phyloP scores from a whole-genome alignment of 2,329 filamentous ascomycete genomes.

The Botrytis cinerea region DNA sequence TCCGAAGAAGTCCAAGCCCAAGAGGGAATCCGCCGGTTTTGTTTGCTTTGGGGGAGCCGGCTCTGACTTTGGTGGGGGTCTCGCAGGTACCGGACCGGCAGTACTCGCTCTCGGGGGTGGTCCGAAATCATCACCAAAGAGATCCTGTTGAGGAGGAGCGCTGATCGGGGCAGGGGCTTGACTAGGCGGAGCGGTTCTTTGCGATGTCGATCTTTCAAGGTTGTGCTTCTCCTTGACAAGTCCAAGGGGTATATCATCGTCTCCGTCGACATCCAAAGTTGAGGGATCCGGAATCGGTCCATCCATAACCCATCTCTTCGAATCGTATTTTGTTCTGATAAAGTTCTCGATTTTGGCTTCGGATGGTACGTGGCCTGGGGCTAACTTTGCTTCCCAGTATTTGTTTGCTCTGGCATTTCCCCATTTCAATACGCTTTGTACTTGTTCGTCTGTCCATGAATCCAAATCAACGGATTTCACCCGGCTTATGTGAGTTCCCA shows the following conservation, averaged over 20 bases:
- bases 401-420: constrained; percentile 96
- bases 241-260: constrained; percentile 74
- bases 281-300: constrained; percentile 92
- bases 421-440: constrained; percentile 92
- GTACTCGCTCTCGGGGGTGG: constrained; percentile 70
- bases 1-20: constrained; percentile 92
- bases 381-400: constrained; percentile 97
- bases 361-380: constrained; percentile 85
- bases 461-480: constrained; percentile 99
- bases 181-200: constrained; percentile 37
- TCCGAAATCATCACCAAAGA: constrained; percentile 76
- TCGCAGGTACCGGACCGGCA: constrained; percentile 59
- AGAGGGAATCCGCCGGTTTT: constrained; percentile 79
- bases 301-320: constrained; percentile 99
- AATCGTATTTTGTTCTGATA: constrained; percentile 97
- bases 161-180: constrained; percentile 38
- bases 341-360: constrained; percentile 99
- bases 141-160: constrained; percentile 64
- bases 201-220: constrained; percentile 53
- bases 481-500: constrained; percentile 97
- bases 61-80: constrained; percentile 58
- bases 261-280: constrained; percentile 77
- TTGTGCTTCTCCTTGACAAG: constrained; percentile 67
- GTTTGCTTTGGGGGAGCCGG: constrained; percentile 67
- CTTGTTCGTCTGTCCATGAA: constrained; percentile 97